Percentiles rank a stretch among this genome's conserved stretches.
These are phyloP conservation scores for Calycina herbarum DNA, from an alignment of 2,329 filamentous ascomycete genomes.

Conservation along the genomic window DNA sequence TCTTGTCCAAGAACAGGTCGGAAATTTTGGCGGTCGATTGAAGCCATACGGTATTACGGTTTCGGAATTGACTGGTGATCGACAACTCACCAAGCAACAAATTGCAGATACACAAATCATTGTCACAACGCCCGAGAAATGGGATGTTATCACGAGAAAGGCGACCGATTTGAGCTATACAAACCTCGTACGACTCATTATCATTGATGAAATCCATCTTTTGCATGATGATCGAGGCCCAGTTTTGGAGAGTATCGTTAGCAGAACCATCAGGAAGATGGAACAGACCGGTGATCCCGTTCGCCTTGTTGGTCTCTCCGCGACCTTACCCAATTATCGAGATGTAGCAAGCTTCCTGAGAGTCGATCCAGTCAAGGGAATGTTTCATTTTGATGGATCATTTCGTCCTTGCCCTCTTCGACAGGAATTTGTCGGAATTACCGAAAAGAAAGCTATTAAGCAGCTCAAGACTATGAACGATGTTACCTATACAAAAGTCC, in stretches of 20 bases:
- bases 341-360: conserved; percentile 96
- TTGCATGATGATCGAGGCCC: conserved; percentile 97
- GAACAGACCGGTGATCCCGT: conserved; percentile 95
- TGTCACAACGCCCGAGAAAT: conserved; percentile 97
- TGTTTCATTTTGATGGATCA: conserved; percentile 96
- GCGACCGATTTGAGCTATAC: conserved; percentile 96
- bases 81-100: conserved; percentile 97
- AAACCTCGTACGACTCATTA: conserved; percentile 90
- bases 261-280: conserved; percentile 85
- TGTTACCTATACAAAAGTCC: conserved; percentile 94
- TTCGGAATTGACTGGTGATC: conserved; percentile 94
- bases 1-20: conserved; percentile 94
- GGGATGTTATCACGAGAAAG: conserved; percentile 98
- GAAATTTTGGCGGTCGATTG: conserved; percentile 90
- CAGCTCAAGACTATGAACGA: conserved; percentile 99
- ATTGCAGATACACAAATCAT: conserved; percentile 98
- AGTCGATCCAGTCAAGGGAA: conserved; percentile 78
- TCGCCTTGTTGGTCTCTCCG: conserved; percentile 86
- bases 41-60: conserved; percentile 90
- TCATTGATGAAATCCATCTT: conserved; percentile 97
- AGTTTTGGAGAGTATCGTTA: conserved; percentile 95
- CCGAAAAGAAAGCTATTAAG: conserved; percentile 97
- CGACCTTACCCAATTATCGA: conserved; percentile 92
- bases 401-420: conserved; percentile 91
- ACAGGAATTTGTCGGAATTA: conserved; percentile 96